A percentile compares a stretch with the other conserved stretches of the same genome.
Evolutionary conservation across 2,329 filamentous ascomycete genomes (phyloP).

Genomic region (Aspergillus fumigatus): DNA sequence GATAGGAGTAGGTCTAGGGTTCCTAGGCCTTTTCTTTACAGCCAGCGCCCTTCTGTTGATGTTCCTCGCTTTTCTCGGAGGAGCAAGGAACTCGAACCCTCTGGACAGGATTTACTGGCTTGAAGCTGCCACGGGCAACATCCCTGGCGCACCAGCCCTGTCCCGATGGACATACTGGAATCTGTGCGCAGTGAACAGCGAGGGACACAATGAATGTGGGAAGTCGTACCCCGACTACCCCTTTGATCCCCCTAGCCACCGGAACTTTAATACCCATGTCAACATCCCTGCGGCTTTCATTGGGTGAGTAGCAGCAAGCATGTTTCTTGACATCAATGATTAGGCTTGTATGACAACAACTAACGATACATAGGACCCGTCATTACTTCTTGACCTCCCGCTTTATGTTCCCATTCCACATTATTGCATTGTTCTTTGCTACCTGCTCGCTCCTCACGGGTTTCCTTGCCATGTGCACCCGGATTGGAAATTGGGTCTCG

Average conservation of each 20-base stretch:
- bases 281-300: conserved; percentile 54
- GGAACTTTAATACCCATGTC: conserved; percentile 56
- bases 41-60: conserved; percentile 60
- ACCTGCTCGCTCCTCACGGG: conserved; percentile 44
- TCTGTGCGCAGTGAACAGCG: conserved; percentile 61
- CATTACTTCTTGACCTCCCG: conserved; percentile 81
- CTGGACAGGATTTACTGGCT: conserved; percentile 82
- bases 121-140: conserved; percentile 67
- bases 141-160: conserved; percentile 60
- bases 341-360: conserved; percentile 7
- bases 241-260: conserved; percentile 54
- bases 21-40: conserved; percentile 58
- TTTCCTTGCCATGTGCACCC: conserved; percentile 47
- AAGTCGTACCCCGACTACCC: conserved; percentile 58
- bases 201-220: conserved; percentile 61
- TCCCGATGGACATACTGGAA: conserved; percentile 92
- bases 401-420: conserved; percentile 88
- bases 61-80: conserved; percentile 62
- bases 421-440: conserved; percentile 77
- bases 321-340: conserved; percentile 10
- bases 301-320: conserved; percentile 38
- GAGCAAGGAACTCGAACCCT: conserved; percentile 51
- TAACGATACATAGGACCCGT: conserved; percentile 42
- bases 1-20: conserved; percentile 52
- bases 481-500: conserved; percentile 49